A percentile compares a stretch with the other conserved stretches of the same genome.
Evolutionary conservation across 805 yeast genomes (phyloP).

Genomic region (Metschnikowia proteae): DNA sequence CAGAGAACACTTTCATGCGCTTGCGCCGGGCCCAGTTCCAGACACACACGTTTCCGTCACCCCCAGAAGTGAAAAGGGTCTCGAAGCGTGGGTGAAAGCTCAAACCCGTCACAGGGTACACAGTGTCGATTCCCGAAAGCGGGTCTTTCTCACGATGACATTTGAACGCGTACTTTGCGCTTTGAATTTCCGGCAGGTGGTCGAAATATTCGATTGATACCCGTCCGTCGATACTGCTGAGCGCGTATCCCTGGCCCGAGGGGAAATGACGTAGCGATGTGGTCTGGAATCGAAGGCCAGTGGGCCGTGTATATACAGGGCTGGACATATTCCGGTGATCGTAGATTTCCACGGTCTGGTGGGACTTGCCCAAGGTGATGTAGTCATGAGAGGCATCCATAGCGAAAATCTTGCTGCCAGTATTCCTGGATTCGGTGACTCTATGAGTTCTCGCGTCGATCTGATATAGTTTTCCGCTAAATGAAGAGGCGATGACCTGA

Average conservation of each 20-base stretch:
- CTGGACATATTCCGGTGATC: slow-evolving; percentile 45
- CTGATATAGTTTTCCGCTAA: slow-evolving; percentile 9
- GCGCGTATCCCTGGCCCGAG: slow-evolving; percentile 53
- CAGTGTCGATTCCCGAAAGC: slow-evolving; percentile 36
- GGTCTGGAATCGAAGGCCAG: slow-evolving; percentile 66
- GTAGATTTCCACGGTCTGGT: slow-evolving; percentile 52
- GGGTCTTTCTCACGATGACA: slow-evolving; percentile 57
- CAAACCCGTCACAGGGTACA: slow-evolving; percentile 49
- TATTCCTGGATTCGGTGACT: slow-evolving; percentile 3
- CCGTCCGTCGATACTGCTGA: slow-evolving; percentile 77
- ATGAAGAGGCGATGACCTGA: slow-evolving; percentile 18
- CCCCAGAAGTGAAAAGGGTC: slow-evolving; percentile 49
- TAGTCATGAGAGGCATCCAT: slow-evolving; percentile 51
- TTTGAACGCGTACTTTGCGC: slow-evolving; percentile 65
- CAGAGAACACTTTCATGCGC: slow-evolving; percentile 35
- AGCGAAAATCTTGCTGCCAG: slow-evolving; percentile 53
- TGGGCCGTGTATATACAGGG: slow-evolving; percentile 52
- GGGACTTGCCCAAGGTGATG: slow-evolving; percentile 52
- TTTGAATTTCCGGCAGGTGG: slow-evolving; percentile 40
- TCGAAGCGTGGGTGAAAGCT: slow-evolving; percentile 36
- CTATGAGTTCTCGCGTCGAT: slow-evolving; percentile 15
- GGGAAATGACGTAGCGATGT: slow-evolving; percentile 55
- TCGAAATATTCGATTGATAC: slow-evolving; percentile 70
- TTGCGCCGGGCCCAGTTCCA: slow-evolving; percentile 49
- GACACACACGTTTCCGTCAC: slow-evolving; percentile 47